Percentiles rank a stretch among this genome's conserved stretches.
These are phyloP conservation scores for Porcisia deanei DNA, from an alignment of 208 protist species.

Conservation along the genomic window DNA sequence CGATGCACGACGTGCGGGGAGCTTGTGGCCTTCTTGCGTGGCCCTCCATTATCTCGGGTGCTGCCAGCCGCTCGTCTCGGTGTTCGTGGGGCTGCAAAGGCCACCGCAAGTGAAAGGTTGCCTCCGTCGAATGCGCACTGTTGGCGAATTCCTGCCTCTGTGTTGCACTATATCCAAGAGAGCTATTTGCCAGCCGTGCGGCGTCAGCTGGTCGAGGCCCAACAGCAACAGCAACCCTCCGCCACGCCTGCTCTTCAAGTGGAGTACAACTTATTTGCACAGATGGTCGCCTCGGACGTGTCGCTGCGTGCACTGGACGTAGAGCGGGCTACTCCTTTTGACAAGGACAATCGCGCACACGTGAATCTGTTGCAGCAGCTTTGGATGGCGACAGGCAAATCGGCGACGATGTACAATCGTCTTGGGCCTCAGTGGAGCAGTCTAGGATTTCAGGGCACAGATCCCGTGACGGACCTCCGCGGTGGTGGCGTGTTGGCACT, in stretches of 20 bases:
- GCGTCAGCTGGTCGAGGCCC: slow-evolving; percentile 8
- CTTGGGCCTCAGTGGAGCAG: slow-evolving; percentile 56
- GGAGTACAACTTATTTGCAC: slow-evolving; percentile 44
- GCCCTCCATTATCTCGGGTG: slow-evolving; percentile 22
- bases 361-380: slow-evolving; percentile 68
- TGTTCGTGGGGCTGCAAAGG: not conserved
- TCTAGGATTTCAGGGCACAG: slow-evolving; percentile 89
- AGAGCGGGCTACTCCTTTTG: slow-evolving; percentile 66
- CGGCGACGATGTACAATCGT: slow-evolving; percentile 38
- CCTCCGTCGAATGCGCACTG: slow-evolving; percentile 43
- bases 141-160: slow-evolving; percentile 30
- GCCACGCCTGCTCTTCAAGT: slow-evolving; percentile 16
- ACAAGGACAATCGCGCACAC: slow-evolving; percentile 56
- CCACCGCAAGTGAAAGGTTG: slow-evolving; percentile 18
- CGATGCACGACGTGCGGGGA: slow-evolving; percentile 43
- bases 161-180: slow-evolving; percentile 50
- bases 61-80: slow-evolving; percentile 12
- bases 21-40: slow-evolving; percentile 63
- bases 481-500: slow-evolving; percentile 83
- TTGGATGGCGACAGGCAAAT: slow-evolving; percentile 56
- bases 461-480: slow-evolving; percentile 90
- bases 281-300: slow-evolving; percentile 49
- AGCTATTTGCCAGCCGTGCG: slow-evolving; percentile 42
- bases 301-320: slow-evolving; percentile 49
- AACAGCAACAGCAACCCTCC: slow-evolving; percentile 3